Percentiles rank a stretch among this genome's conserved stretches.
Evolutionary conservation across 176 grass and related monocot species (phyloP).

Genomic region (Hordeum vulgare): MorexV3_pseudomolecules_assembly NC_058521.1:29310608-29311107

Average conservation of each 20-base stretch:
- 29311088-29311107: constrained; percentile 79
- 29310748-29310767: constrained; percentile 54
- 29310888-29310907: constrained; percentile 82
- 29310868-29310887: constrained; percentile 47
- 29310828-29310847: constrained; percentile 45
- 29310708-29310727: constrained; percentile 33
- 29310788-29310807: constrained; percentile 63
- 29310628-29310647: constrained; percentile 41
- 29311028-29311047: constrained; percentile 53
- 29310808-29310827: constrained; percentile 35
- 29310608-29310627: constrained; percentile 65
- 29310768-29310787: constrained; percentile 59
- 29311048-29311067: neutral
- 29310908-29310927: constrained; percentile 47
- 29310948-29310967: constrained; percentile 33
- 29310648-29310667: constrained; percentile 92
- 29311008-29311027: constrained; percentile 56
- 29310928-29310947: constrained; percentile 44
- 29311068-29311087: constrained; percentile 59
- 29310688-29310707: constrained; percentile 38
- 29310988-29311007: constrained; percentile 65
- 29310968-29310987: constrained; percentile 63
- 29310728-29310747: constrained; percentile 55
- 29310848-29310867: constrained; percentile 37
- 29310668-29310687: constrained; percentile 64